phyloP scores from a whole-genome alignment of 345 rosid genomes.

The Draba incana region DNA sequence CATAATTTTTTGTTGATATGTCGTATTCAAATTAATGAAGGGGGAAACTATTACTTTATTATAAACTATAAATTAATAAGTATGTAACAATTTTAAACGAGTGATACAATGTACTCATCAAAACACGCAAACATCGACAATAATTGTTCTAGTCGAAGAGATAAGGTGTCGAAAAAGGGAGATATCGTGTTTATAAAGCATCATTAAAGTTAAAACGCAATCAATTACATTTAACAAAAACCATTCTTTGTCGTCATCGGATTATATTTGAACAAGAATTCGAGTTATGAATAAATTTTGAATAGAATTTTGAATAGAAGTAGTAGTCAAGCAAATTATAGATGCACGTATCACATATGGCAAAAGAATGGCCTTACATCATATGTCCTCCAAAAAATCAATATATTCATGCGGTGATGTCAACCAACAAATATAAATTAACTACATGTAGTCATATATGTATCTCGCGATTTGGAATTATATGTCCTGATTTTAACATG shows the following conservation, averaged over 20 bases:
- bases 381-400: neutral
- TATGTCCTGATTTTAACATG: too few relatives aligned
- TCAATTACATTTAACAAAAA: slow-evolving; percentile 23
- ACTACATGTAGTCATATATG: neutral
- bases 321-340: neutral
- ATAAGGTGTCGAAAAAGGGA: slow-evolving; percentile 36
- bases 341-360: slow-evolving; percentile 1
- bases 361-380: neutral
- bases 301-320: neutral
- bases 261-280: neutral
- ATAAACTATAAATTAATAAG: neutral
- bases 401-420: neutral
- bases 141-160: slow-evolving; percentile 27
- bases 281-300: neutral
- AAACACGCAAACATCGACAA: slow-evolving; percentile 38
- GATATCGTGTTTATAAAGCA: slow-evolving; percentile 36
- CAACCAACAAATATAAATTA: neutral
- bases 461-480: neutral
- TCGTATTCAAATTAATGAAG: slow-evolving; percentile 30
- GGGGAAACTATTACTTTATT: neutral
- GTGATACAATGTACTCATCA: neutral
- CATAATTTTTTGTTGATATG: slow-evolving; percentile 19
- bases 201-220: slow-evolving; percentile 41
- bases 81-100: slow-evolving; percentile 5
- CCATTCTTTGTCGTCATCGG: slow-evolving; percentile 4